These are phyloP conservation scores for Didymella arachidicola DNA, from an alignment of 2,329 filamentous ascomycete species.

Conservation along the genomic window DNA sequence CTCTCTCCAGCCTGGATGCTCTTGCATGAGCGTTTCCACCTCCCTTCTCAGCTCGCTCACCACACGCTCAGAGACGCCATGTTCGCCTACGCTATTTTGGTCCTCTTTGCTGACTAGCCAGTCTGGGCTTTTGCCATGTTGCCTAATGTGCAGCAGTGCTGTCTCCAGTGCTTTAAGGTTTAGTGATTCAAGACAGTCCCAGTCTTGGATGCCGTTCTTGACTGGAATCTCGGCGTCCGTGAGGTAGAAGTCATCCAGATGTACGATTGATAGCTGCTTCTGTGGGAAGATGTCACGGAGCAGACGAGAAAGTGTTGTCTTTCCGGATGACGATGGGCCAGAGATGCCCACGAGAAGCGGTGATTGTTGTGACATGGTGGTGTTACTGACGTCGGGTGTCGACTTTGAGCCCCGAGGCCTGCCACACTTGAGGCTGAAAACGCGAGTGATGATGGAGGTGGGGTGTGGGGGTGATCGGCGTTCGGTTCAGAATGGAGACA, in stretches of 20 bases:
- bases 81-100: conserved; percentile 60
- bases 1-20: conserved; percentile 26
- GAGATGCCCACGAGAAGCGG: conserved; percentile 78
- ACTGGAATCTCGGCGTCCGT: conserved; percentile 72
- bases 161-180: conserved; percentile 72
- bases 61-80: conserved; percentile 38
- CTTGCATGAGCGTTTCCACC: conserved; percentile 24
- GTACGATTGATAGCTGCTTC: conserved; percentile 74
- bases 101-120: conserved; percentile 64
- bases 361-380: conserved; percentile 28
- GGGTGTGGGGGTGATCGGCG: conserved; percentile 19
- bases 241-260: conserved; percentile 96
- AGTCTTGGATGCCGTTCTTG: conserved; percentile 72
- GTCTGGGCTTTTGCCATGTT: conserved; percentile 67
- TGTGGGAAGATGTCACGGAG: conserved; percentile 79
- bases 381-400: neutral
- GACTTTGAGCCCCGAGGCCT: neutral
- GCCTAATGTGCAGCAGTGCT: conserved; percentile 74
- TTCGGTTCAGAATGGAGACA: conserved; percentile 2
- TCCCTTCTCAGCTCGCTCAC: conserved; percentile 50
- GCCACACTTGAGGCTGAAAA: conserved; percentile 4
- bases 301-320: conserved; percentile 89
- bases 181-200: conserved; percentile 87
- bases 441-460: conserved; percentile 17
- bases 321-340: conserved; percentile 90